Evolutionary conservation across 2,329 filamentous ascomycete genomes (phyloP), one percentile per base, ranked within the genome.

Genomic region (Xylaria sp.): DNA sequence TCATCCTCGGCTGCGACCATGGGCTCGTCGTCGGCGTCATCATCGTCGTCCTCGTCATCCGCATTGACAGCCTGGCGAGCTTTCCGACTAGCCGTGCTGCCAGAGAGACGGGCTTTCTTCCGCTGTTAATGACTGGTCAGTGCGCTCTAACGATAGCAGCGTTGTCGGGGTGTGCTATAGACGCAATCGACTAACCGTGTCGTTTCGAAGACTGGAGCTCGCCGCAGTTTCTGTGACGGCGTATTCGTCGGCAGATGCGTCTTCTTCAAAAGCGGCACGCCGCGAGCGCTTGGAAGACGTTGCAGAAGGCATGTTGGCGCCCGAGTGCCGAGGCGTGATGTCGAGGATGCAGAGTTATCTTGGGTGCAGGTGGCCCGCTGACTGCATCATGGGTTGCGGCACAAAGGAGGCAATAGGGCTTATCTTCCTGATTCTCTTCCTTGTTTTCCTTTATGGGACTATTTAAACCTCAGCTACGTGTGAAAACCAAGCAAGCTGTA

Each of bases 281-380:
- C 82, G 81, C 25, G 81, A 79, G 71, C 86, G 83, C 77, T 88
- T 88, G 28, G 74, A 66, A 12, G 66, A 57, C 41, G 67, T 71
- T 44, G 72, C 71, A 34, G 77, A 71, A 23, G 78, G 76, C 78
- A 79, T 79, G 28, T 60, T 52, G 63, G 56, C 48, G 54, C 57
- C 57, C 54, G 54, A 44, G 34, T 44, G 41, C 20, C 51, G 57
- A 34, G 32, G 52, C 13, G 44, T 32, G 51, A 32, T 46, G 28
- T 25, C 44, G 41, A 50, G 34, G 46, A 54, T 39, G 39, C 28
- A 23, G 41, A 61, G 20, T 57, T 46, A 50, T 5, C 12, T 52
- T 62, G 39, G 28, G 13, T 51, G 55, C 32, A 62, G 13, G 59
- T 32, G n/a, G 63, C 50, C 28, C 20, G 59, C 50, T 28, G 32